Evolutionary conservation across 257 asterid species (phyloP), one percentile per base, ranked within the genome.

Genomic region (Scutellaria barbata): DNA sequence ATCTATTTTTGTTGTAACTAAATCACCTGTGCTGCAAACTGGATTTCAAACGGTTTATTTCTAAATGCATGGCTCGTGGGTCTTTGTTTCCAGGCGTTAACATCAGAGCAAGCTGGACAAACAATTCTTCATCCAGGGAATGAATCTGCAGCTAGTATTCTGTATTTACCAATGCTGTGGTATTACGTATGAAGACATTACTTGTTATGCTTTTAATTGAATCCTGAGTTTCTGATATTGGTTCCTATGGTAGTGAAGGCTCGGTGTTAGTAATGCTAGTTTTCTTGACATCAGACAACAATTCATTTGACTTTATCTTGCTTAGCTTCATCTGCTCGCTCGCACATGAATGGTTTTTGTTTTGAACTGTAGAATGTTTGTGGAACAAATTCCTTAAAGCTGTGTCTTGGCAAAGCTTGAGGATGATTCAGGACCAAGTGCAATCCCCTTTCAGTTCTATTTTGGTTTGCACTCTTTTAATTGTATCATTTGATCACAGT

Each of bases 21-120:
- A n/a, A n/a, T n/a, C n/a, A n/a, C n/a, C n/a, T n/a, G n/a, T n/a
- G n/a, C n/a, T n/a, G n/a, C n/a, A n/a, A n/a, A n/a, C n/a, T n/a
- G n/a, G n/a, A n/a, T n/a, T n/a, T n/a, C n/a, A n/a, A n/a, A n/a
- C n/a, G 35, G 35, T 30, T 30, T 30, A 30, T 30, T 30, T 30
- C 35, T 30, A 30, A 30, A 30, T 30, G 35, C 0, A 5, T 30
- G 35, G 4, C 35, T 30, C 3, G 25, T 51, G 22, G 25, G n/a
- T 6, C 48, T 39, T 54, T 22, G 12, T 41, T 48, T 42, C n/a
- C 88, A 88, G 95, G 87, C 89, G 88, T 10, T 71, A 83, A 2
- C 87, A 85, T 39, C 83, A 90, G 18, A 76, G 83, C 86, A 85
- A 86, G 88, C 64, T 61, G 78, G 72, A 57, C 25, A 53, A 37